Evolutionary conservation across 768 basidiomycete species (phyloP), one percentile per base, ranked within the genome.

Genomic region (Fistulinella prunicolor): DNA sequence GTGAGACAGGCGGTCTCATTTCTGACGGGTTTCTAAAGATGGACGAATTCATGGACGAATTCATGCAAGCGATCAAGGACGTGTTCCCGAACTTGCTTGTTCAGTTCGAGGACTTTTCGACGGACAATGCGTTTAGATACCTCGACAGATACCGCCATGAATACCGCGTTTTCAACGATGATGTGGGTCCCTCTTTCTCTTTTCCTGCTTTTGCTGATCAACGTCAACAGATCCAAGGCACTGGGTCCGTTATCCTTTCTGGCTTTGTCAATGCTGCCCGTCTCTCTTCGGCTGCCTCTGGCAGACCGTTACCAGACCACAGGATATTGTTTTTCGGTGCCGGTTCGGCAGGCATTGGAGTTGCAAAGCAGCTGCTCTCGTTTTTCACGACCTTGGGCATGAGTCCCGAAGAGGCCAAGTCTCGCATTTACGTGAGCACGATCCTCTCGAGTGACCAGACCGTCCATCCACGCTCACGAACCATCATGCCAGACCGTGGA

Each of bases 51-150:
- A 83, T 89, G 80, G 78, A 83, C 45, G 81, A 83, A 54, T 87
- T 89, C 66, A 88, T 89, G 83, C 63, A 69, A 14, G 81, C 83
- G 9, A 81, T 85, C 73, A 65, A 68, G 36, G 75, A 79, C 23
- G 76, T 79, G 14, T 87, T 85, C 66, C 86, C 86, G 7, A 69
- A 78, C 5, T 68, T 84, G 41, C 69, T 87, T 54, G 77, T 89
- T n/a, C 86, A 88, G 49, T 87, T 84, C 51, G 83, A 84, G 53
- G 81, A 89, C 61, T 90, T 86, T 62, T 83, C 85, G 42, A 87
- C 85, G 2, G 82, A 89, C 60, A 85, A 85, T 43, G 88, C 87
- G 3, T 89, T 89, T 73, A 71, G 77, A 39, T 86, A 86, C 65
- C 76, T 89, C 28, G 80, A 81, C 32, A 71, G 76, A 54, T 86